Percentiles rank a stretch among this genome's conserved stretches.
Evolutionary conservation across 345 rosid species (phyloP).

Genomic region (Salix dunnii): DNA sequence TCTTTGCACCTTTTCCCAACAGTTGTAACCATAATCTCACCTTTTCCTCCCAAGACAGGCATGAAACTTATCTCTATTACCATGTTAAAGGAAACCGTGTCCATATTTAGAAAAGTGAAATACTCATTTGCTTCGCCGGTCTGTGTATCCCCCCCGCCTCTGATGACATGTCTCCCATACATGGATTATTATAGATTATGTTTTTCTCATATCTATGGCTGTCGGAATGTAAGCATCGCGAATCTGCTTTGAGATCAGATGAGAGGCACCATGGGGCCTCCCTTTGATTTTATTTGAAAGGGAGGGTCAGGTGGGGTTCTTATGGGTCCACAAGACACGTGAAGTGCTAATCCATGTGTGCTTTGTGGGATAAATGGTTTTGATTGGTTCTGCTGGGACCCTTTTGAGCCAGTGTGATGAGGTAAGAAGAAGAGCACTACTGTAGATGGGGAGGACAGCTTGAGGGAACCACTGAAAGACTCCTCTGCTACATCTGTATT

Average conservation of each 20-base stretch:
- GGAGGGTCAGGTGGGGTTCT: constrained; percentile 28
- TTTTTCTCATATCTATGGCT: constrained; percentile 31
- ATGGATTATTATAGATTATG: constrained; percentile 30
- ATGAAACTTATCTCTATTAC: constrained; percentile 31
- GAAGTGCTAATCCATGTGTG: constrained; percentile 37
- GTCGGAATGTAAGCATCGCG: constrained; percentile 40
- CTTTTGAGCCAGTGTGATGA: constrained; percentile 12
- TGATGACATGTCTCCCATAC: constrained; percentile 24
- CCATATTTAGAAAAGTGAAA: constrained; percentile 24
- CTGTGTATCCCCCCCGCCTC: constrained; percentile 34
- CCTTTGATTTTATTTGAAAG: constrained; percentile 31
- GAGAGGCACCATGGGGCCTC: constrained; percentile 41
- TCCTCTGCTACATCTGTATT: constrained; percentile 25
- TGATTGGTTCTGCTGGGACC: constrained; percentile 44
- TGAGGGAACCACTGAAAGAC: constrained; percentile 29
- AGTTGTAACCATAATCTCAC: constrained; percentile 64
- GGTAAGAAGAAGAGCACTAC: constrained; percentile 17
- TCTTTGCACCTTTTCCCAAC: constrained; percentile 72
- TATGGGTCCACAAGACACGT: constrained; percentile 37
- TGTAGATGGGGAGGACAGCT: constrained; percentile 33
- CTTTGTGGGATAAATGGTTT: constrained; percentile 32
- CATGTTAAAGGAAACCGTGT: constrained; percentile 31
- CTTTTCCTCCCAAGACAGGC: constrained; percentile 50
- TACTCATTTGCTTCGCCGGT: constrained; percentile 10
- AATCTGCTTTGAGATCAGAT: constrained; percentile 47